Percentiles rank a stretch among this genome's conserved stretches.
Conservation (phyloP, 202 grass and related monocot species). For the Elaeis oleifera region DNA sequence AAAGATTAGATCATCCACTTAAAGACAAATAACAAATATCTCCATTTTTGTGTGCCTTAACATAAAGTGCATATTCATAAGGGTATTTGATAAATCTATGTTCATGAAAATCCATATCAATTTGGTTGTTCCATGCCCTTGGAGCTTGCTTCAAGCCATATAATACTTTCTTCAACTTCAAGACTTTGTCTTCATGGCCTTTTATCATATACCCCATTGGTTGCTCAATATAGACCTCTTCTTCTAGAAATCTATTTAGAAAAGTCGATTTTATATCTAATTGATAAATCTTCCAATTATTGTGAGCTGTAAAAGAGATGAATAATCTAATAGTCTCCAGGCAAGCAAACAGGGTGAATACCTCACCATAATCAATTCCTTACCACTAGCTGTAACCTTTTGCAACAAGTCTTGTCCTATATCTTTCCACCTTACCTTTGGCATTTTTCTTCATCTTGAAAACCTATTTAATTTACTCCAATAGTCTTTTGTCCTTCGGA, state of each 20-base stretch:
- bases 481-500: background rate
- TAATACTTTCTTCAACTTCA: constrained; percentile 7
- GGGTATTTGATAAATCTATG: background rate
- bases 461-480: constrained; percentile 5
- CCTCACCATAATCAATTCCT: constrained; percentile 7
- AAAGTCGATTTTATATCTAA: constrained; percentile 8
- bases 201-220: background rate
- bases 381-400: constrained; percentile 3
- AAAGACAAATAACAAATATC: background rate
- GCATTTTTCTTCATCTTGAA: constrained; percentile 5
- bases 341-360: background rate
- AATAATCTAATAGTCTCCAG: constrained; percentile 12
- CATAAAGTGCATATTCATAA: background rate
- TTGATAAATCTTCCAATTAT: constrained; percentile 1
- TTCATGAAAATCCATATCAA: constrained; percentile 1
- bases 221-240: background rate
- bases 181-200: constrained; percentile 3
- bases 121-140: background rate
- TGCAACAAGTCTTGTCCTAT: background rate
- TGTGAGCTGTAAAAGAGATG: background rate
- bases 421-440: background rate
- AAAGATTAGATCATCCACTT: constrained; percentile 18
- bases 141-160: constrained; percentile 10
- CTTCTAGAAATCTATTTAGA: too few species aligned
- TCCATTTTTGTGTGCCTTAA: background rate